phyloP scores from a whole-genome alignment of 2,329 filamentous ascomycete genomes.

The Bipolaris sorokiniana region DNA sequence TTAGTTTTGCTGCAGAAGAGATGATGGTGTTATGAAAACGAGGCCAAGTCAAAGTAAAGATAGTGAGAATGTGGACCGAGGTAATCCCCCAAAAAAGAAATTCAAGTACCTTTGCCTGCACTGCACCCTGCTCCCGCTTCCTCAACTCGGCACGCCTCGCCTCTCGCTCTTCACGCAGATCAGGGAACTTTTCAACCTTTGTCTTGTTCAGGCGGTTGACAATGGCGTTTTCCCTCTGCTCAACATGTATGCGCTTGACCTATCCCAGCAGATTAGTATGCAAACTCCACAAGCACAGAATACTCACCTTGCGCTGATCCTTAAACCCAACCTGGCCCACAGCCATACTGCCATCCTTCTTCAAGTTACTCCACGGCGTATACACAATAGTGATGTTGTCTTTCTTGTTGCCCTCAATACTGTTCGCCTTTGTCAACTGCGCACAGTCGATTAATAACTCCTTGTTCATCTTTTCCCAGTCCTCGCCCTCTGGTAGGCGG shows the following conservation, averaged over 20 bases:
- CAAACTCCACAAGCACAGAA: not conserved
- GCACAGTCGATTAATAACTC: conserved; percentile 83
- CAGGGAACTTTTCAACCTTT: conserved; percentile 83
- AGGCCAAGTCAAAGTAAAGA: not conserved
- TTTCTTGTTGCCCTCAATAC: conserved; percentile 99
- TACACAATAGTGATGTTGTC: conserved; percentile 97
- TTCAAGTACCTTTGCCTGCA: conserved; percentile 64
- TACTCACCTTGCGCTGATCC: conserved; percentile 71
- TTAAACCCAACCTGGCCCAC: conserved; percentile 95
- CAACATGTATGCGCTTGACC: conserved; percentile 82
- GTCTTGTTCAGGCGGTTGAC: conserved; percentile 99
- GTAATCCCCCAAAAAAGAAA: not conserved
- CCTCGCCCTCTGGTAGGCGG: conserved; percentile 75
- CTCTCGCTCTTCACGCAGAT: conserved; percentile 82
- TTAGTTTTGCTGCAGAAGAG: conserved; percentile 12
- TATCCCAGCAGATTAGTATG: conserved; percentile 36
- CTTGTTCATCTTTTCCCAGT: conserved; percentile 81
- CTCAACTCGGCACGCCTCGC: conserved; percentile 74
- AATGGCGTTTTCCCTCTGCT: conserved; percentile 82
- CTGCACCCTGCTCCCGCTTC: conserved; percentile 70
- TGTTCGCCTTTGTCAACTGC: conserved; percentile 98
- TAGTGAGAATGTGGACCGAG: not conserved
- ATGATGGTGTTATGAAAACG: not conserved
- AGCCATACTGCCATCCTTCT: conserved; percentile 95
- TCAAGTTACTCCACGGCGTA: conserved; percentile 95